Percentiles rank a stretch among this genome's conserved stretches.
phyloP scores from a whole-genome alignment of 768 basidiomycete genomes.

The Leucosporidium creatinivorum region DNA sequence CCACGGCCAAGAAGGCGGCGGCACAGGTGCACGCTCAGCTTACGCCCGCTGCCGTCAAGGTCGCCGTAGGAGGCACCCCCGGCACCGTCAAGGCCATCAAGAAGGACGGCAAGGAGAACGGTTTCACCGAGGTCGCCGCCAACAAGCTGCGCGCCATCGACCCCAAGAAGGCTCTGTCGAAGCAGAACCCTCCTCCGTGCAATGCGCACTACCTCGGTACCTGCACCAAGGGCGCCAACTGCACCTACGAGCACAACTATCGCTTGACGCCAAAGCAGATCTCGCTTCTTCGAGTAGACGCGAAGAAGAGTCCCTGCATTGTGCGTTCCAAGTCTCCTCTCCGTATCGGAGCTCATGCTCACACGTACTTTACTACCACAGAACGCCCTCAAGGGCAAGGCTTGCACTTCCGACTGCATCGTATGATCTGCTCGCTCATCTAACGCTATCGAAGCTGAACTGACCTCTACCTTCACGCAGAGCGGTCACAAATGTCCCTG shows the following conservation, averaged over 20 bases:
- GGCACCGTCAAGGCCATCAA: not conserved
- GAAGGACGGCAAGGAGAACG: not conserved
- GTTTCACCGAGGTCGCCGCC: not conserved
- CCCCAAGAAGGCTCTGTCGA: constrained; percentile 25
- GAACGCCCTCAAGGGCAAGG: constrained; percentile 15
- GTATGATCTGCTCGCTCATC: not conserved
- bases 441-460: not conserved
- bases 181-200: constrained; percentile 20
- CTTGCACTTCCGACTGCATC: constrained; percentile 8
- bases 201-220: constrained; percentile 17
- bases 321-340: not conserved
- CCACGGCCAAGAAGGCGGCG: not conserved
- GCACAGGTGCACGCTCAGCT: not conserved
- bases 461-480: not conserved
- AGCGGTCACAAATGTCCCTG: not conserved
- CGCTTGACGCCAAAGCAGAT: constrained; percentile 11
- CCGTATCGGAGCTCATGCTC: not conserved
- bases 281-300: constrained; percentile 6
- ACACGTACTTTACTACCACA: not conserved
- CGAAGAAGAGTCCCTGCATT: constrained; percentile 17
- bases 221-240: constrained; percentile 4
- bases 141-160: constrained; percentile 1
- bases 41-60: not conserved
- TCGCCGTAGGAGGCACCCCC: not conserved
- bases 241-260: constrained; percentile 23